Evolutionary conservation across 2,329 filamentous ascomycete species (phyloP), one percentile per base, ranked within the genome.

Genomic region (Arthrobotrys megalospora): DNA sequence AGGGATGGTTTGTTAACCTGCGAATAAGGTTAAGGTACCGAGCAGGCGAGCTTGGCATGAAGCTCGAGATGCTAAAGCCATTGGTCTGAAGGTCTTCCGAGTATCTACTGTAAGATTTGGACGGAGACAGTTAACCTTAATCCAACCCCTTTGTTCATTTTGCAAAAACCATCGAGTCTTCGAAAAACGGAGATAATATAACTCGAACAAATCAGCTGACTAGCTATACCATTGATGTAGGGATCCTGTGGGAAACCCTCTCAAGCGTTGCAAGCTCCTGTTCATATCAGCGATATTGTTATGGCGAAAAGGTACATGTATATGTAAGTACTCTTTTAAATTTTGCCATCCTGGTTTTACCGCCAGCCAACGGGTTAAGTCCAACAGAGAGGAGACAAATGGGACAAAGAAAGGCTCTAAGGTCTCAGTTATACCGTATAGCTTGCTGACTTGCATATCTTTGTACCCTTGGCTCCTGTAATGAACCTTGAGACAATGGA

Each of bases 21-120:
- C 72, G 65, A 76, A 76, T 76, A 76, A 68, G 58, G 72, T 76
- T 76, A 69, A 66, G 32, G 64, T 68, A 64, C 53, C 72, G 63
- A 68, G 32, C 47, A 55, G 58, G 58, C 72, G 55, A 69, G 19
- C 50, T 66, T 65, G 48, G 69, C 58, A 21, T 1, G 32, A 63
- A 60, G 48, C 36, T 65, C 19, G 47, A 64, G 58, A 73, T 63
- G 6, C 66, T n/a, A 60, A 55, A 58, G 36, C 48, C 28, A 73
- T 66, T 73, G 69, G 48, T 19, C 48, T 55, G 45, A 43, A 66
- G 34, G 32, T 7, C 32, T 71, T 53, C 53, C 67, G 45, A 11
- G 6, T 10, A 10, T 43, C 21, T 60, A 19, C 8, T 45, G 47
- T 62, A 45, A 71, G 47, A 71, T 71, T 71, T 38, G 43, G 53